Percentiles rank a stretch among this genome's conserved stretches.
These are phyloP conservation scores for Tulasnella sp. DNA, from an alignment of 768 basidiomycete species.

Conservation along the genomic window DNA sequence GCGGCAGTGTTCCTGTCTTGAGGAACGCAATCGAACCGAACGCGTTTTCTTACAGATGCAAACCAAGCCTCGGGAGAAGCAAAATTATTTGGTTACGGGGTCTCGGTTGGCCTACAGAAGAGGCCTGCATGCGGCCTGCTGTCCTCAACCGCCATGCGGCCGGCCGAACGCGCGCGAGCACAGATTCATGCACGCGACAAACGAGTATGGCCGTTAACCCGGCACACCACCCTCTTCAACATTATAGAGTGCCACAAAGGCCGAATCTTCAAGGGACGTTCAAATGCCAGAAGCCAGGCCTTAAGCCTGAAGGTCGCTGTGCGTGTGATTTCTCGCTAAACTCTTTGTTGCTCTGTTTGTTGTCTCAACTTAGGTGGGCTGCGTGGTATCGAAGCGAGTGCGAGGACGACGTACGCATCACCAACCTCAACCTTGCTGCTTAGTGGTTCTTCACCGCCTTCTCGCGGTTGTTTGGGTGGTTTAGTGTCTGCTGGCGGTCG, in stretches of 20 bases:
- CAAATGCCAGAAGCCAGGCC: slow-evolving; percentile 65
- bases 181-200: too few relatives aligned
- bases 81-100: slow-evolving; percentile 40
- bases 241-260: slow-evolving; percentile 83
- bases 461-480: too few relatives aligned
- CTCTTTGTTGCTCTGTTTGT: not conserved
- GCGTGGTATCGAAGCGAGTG: slow-evolving; percentile 51
- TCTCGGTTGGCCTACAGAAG: slow-evolving; percentile 56
- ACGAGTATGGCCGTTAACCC: too few relatives aligned
- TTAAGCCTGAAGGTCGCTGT: slow-evolving; percentile 54
- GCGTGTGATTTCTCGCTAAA: slow-evolving; percentile 51
- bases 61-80: slow-evolving; percentile 44
- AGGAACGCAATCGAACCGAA: slow-evolving; percentile 57
- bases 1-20: too few relatives aligned
- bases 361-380: slow-evolving; percentile 56
- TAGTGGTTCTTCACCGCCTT: too few relatives aligned
- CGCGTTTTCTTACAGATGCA: slow-evolving; percentile 83
- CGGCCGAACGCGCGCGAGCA: too few relatives aligned
- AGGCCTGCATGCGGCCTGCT: slow-evolving; percentile 79
- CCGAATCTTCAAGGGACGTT: slow-evolving; percentile 81
- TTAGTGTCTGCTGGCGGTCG: too few relatives aligned
- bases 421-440: too few relatives aligned
- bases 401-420: too few relatives aligned
- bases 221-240: slow-evolving; percentile 49
- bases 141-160: too few relatives aligned